Base-by-base conservation (phyloP, 805 yeast species). In the Scheffersomyces amazonensis region DNA sequence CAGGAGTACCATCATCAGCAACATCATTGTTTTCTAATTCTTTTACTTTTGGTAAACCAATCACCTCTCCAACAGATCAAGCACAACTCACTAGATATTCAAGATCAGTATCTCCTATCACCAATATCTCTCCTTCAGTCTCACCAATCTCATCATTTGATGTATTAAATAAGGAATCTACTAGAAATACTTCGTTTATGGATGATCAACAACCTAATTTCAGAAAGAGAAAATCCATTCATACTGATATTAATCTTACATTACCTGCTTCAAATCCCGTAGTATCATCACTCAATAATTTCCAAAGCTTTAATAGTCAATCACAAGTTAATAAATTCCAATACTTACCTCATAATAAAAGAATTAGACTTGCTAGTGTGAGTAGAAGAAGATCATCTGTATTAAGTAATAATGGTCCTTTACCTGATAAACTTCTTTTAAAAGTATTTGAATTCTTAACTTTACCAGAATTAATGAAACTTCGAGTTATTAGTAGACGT, bases 381-480 rank as follows among this genome's bases (percentile, higher is more conserved):
- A 60, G 69, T 25, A 69, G 72, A 13, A 59, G 74, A 40, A 62
- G 81, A 37, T 78, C 87, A 0, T 80, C 87, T 0, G 64, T 79
- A 3, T 56, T 82, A 34, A 69, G 73, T 16, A 68, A 73, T 32
- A 51, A 54, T 24, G 80, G 83, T 4, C 76, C 80, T 1, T 59
- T 84, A 22, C 81, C 88, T 0, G 90, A 83, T 54, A 62, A 75
- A 15, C 53, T 83, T 5, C 60, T 83, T 29, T 53, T 81, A 19
- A 62, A 63, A 40, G 72, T 81, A 1, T 81, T 85, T 46, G 70
- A 70, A 29, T 63, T 63, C 40, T 54, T 83, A 32, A 67, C 75
- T 7, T 62, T 85, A 20, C 81, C 80, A 1, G 75, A 72, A n/a
- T 58, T 81, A 40, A 78, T 83, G 84, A 75, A 70, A 48, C 47